Evolutionary conservation across 2,329 filamentous ascomycete species (phyloP), one percentile per base, ranked within the genome.

Genomic region (Leptographium flavum): DNA sequence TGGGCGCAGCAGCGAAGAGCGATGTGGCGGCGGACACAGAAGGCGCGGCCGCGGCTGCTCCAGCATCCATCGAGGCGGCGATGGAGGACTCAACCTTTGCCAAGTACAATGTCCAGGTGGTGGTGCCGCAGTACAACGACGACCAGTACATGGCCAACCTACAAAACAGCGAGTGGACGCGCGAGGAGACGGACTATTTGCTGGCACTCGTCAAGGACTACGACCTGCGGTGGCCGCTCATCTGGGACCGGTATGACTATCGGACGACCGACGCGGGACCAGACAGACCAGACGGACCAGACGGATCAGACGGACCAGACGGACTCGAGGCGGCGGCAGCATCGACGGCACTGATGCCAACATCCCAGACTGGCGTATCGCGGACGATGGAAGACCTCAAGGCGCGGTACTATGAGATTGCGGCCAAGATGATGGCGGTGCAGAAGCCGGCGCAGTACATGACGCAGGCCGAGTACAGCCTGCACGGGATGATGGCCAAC

Each of bases 221-320:
- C 57, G 87, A 94, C 57, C 71, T 94, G 49, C 81, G 92, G 53
- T 98, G 92, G 87, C 74, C 90, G 4, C 62, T 96, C 15, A 85
- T 98, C 49, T 86, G 82, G 70, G 92, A 98, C 61, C 83, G 90
- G 47, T 98, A 95, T 64, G 85, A 94, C 45, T 94, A 76, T 59
- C 64, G 60, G 4, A 68, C 73, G 3, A 61, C 63, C 2, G 65
- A 68, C 40, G 64, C 63, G 43, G 64, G n/a, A n/a, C n/a, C n/a
- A n/a, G n/a, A n/a, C n/a, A n/a, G n/a, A n/a, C n/a, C n/a, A n/a
- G n/a, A n/a, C n/a, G n/a, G n/a, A n/a, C n/a, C n/a, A n/a, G n/a
- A n/a, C n/a, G n/a, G n/a, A n/a, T n/a, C n/a, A n/a, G n/a, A n/a
- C n/a, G n/a, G n/a, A n/a, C n/a, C 71, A 40, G 65, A 66, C 2